Conservation (phyloP, 2,329 filamentous ascomycete genomes). For the Colletotrichum higginsianum region DNA sequence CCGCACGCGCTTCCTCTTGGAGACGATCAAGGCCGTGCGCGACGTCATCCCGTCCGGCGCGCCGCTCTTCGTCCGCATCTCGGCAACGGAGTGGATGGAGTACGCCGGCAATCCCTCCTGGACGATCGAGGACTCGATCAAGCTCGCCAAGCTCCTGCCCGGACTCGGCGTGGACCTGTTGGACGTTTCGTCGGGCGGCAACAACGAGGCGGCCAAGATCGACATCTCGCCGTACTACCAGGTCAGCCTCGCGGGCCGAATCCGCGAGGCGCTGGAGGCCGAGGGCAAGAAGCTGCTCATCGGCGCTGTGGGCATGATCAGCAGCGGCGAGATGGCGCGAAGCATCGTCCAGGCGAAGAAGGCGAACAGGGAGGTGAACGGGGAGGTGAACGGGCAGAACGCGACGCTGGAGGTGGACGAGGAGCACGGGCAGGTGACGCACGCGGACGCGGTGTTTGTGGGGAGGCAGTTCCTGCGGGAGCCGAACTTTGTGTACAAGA, state of each 20-base stretch:
- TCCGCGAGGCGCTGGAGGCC: conserved; percentile 75
- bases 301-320: conserved; percentile 82
- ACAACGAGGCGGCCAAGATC: conserved; percentile 74
- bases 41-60: conserved; percentile 66
- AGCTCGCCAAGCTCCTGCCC: conserved; percentile 79
- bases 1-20: conserved; percentile 72
- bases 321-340: conserved; percentile 77
- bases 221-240: conserved; percentile 78
- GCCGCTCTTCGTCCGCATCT: conserved; percentile 73
- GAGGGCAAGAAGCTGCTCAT: conserved; percentile 72
- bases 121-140: conserved; percentile 78
- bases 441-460: conserved; percentile 80
- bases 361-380: conserved; percentile 55
- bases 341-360: conserved; percentile 62
- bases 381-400: conserved; percentile 50
- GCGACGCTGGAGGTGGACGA: conserved; percentile 56
- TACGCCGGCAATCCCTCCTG: conserved; percentile 66
- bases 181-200: conserved; percentile 85
- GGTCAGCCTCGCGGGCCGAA: conserved; percentile 77
- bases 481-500: conserved; percentile 81
- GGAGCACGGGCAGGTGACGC: conserved; percentile 56
- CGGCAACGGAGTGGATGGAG: conserved; percentile 76
- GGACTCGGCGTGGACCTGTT: conserved; percentile 84
- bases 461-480: conserved; percentile 87
- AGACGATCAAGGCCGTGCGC: conserved; percentile 67